phyloP scores from a whole-genome alignment of 371 early-diverging fungal species.

The Rhizopus sp. region DNA sequence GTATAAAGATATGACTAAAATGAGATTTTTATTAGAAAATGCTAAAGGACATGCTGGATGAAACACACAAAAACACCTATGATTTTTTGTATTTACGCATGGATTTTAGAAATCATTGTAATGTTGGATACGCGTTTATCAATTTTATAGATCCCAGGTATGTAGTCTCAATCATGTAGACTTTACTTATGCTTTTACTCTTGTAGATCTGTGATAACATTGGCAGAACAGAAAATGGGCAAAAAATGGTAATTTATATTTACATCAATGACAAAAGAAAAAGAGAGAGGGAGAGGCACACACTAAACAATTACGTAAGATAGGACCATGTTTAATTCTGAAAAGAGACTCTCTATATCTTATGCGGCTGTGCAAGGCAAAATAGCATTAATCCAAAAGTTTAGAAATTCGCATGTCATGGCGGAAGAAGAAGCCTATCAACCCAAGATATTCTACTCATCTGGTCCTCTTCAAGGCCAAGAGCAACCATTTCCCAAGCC shows the following conservation, averaged over 20 bases:
- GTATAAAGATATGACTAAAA: background rate
- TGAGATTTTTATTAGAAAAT: constrained; percentile 53
- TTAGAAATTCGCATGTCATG: constrained; percentile 84
- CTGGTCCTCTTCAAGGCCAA: constrained; percentile 60
- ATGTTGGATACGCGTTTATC: constrained; percentile 91
- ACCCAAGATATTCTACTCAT: constrained; percentile 75
- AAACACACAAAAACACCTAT: constrained; percentile 71
- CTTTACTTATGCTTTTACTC: background rate
- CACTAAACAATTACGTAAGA: background rate
- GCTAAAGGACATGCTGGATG: constrained; percentile 79
- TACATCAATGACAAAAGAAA: background rate
- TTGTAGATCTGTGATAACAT: constrained; percentile 62
- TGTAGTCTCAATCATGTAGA: constrained; percentile 40
- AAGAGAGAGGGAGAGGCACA: background rate
- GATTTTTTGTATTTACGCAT: constrained; percentile 94
- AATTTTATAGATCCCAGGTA: constrained; percentile 75
- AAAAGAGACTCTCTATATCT: constrained; percentile 82
- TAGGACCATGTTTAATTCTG: constrained; percentile 82
- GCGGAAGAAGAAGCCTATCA: constrained; percentile 70
- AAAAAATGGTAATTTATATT: constrained; percentile 62
- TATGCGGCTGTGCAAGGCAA: constrained; percentile 93
- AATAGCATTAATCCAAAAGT: constrained; percentile 78
- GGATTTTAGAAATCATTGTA: constrained; percentile 89
- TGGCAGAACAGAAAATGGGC: constrained; percentile 79
- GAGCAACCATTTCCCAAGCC: constrained; percentile 35